Percentiles rank a stretch among this genome's conserved stretches.
These are phyloP conservation scores for Lactarius deliciosus DNA, from an alignment of 768 basidiomycete genomes.

Conservation along the genomic window DNA sequence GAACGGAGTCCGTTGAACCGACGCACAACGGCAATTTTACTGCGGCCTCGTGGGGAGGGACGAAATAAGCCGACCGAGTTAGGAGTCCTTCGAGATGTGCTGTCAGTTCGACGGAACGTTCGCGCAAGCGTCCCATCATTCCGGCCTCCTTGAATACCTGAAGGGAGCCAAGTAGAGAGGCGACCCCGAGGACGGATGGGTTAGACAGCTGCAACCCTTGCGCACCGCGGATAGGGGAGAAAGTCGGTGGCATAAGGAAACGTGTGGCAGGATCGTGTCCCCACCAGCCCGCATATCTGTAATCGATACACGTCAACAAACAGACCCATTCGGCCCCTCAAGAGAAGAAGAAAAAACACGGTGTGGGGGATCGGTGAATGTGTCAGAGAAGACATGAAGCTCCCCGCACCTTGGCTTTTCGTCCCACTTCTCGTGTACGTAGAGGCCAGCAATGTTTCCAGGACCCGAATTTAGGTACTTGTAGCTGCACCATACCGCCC, in stretches of 20 bases:
- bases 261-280: conserved; percentile 86
- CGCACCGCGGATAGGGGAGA: conserved; percentile 84
- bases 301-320: conserved; percentile 20
- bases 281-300: conserved; percentile 96
- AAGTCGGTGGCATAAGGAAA: conserved; percentile 85
- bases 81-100: conserved; percentile 66
- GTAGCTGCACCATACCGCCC: conserved; percentile 99
- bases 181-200: conserved; percentile 77
- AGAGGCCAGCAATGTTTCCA: conserved; percentile 95
- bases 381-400: conserved; percentile 8
- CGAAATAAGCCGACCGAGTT: conserved; percentile 59
- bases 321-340: conserved; percentile 5
- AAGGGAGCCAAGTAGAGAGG: conserved; percentile 80
- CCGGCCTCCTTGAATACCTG: conserved; percentile 77
- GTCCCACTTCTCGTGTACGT: conserved; percentile 82
- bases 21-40: conserved; percentile 33
- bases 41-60: conserved; percentile 42
- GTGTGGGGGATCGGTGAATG: conserved; percentile 13
- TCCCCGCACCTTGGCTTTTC: conserved; percentile 60
- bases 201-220: conserved; percentile 97
- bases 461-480: conserved; percentile 97
- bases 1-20: conserved; percentile 22
- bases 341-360: conserved; percentile 8
- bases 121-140: conserved; percentile 66
- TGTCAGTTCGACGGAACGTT: conserved; percentile 72